A percentile compares a stretch with the other conserved stretches of the same genome.
phyloP scores from a whole-genome alignment of 768 basidiomycete species.

The Plicaturopsis crispa region DNA sequence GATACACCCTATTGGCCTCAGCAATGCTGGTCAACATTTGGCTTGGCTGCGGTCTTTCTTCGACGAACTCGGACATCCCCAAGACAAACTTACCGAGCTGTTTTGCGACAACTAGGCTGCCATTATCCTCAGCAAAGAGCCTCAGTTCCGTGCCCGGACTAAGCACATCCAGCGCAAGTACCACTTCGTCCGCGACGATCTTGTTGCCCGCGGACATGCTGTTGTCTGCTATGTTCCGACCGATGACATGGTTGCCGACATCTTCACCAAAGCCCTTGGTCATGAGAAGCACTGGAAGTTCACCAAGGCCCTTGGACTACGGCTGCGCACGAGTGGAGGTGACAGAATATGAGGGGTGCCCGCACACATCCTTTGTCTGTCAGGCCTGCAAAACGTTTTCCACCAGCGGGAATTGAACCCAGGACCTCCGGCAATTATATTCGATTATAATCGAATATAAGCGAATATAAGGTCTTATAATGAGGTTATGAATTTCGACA shows the following conservation, averaged over 20 bases:
- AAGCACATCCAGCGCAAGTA: slow-evolving; percentile 30
- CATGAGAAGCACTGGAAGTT: slow-evolving; percentile 12
- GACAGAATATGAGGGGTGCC: slow-evolving; percentile 4
- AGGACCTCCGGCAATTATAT: too few species aligned
- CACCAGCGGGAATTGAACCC: too few species aligned
- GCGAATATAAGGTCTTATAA: too few species aligned
- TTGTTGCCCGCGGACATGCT: slow-evolving; percentile 9
- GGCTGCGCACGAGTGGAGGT: slow-evolving; percentile 9
- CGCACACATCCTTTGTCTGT: slow-evolving; percentile 3
- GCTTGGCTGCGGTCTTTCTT: slow-evolving; percentile 24
- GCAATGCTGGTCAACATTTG: slow-evolving; percentile 23
- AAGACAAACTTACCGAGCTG: slow-evolving; percentile 7
- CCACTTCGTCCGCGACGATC: slow-evolving; percentile 21
- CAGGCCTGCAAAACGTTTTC: slow-evolving; percentile 2
- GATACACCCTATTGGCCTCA: slow-evolving; percentile 26
- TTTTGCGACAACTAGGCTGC: slow-evolving; percentile 24
- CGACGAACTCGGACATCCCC: slow-evolving; percentile 6
- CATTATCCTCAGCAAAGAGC: slow-evolving; percentile 15
- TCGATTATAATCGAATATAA: too few species aligned
- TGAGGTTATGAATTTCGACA: too few species aligned
- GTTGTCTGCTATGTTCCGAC: slow-evolving; percentile 6
- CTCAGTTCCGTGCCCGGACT: slow-evolving; percentile 17
- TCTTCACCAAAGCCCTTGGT: slow-evolving; percentile 17
- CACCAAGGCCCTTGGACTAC: slow-evolving; percentile 9
- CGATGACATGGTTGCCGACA: slow-evolving; percentile 20